Conservation (phyloP, 208 protist genomes). For the Naegleria lovaniensis region DNA sequence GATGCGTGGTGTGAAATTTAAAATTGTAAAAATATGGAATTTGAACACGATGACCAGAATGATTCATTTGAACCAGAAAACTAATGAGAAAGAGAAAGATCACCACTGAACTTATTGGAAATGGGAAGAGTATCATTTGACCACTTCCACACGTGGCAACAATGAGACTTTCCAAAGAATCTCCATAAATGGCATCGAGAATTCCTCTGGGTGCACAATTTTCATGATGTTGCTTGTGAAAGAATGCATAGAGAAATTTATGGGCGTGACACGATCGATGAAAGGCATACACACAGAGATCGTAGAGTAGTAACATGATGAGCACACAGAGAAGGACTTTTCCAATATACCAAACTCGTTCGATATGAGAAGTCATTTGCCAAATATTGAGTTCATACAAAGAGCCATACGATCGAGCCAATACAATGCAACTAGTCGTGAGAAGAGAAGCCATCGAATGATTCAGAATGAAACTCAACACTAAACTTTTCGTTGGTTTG, state of each 20-base stretch:
- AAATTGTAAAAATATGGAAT: neutral
- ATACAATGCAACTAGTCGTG: neutral
- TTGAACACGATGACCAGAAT: neutral
- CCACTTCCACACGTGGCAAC: neutral
- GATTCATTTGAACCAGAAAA: neutral
- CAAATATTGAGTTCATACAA: neutral
- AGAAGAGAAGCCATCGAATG: neutral
- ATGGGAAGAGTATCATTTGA: neutral
- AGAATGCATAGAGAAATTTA: neutral
- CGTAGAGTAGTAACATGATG: neutral
- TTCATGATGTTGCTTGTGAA: neutral
- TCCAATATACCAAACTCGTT: neutral
- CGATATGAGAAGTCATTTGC: neutral
- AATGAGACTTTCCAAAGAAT: neutral
- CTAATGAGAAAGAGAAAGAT: neutral
- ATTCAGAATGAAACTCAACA: neutral
- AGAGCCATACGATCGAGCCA: neutral
- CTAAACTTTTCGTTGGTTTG: neutral
- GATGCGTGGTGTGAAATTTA: neutral
- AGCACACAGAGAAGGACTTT: neutral
- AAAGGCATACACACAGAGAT: neutral
- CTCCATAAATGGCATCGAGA: neutral
- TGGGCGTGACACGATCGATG: neutral
- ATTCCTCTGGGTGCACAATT: neutral
- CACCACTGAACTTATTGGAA: neutral